Evolutionary conservation across 208 protist species (phyloP).

Genomic region (Trichomonas vaginalis): DNA sequence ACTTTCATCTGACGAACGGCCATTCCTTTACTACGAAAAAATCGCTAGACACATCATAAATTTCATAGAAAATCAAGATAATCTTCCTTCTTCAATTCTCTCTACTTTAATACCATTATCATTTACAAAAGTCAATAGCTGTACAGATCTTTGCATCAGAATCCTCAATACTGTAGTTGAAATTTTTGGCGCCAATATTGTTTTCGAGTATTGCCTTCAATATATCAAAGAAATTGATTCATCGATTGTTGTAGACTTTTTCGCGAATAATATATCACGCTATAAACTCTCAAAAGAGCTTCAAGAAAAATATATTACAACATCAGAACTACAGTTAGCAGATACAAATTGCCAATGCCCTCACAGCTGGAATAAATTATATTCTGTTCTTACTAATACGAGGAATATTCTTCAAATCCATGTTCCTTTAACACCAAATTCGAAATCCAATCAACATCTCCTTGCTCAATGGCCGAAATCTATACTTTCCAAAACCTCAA

Average conservation of each 20-base stretch:
- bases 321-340: background rate
- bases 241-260: background rate
- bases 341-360: background rate
- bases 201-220: background rate
- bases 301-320: background rate
- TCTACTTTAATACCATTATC: background rate
- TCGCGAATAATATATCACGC: background rate
- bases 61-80: background rate
- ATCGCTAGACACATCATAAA: background rate
- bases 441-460: background rate
- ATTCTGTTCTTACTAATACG: background rate
- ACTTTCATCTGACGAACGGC: background rate
- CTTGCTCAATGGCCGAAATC: background rate
- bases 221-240: background rate
- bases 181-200: background rate
- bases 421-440: background rate
- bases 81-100: background rate
- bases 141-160: background rate
- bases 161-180: background rate
- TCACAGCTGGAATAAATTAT: background rate
- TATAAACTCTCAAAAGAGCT: background rate
- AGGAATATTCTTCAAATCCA: background rate
- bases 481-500: background rate
- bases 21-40: background rate
- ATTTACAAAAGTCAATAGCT: background rate